Evolutionary conservation across 1,284 basidiomycete species (phyloP), one percentile per base, ranked within the genome.

Genomic region (Sphagnurus paluster): DNA sequence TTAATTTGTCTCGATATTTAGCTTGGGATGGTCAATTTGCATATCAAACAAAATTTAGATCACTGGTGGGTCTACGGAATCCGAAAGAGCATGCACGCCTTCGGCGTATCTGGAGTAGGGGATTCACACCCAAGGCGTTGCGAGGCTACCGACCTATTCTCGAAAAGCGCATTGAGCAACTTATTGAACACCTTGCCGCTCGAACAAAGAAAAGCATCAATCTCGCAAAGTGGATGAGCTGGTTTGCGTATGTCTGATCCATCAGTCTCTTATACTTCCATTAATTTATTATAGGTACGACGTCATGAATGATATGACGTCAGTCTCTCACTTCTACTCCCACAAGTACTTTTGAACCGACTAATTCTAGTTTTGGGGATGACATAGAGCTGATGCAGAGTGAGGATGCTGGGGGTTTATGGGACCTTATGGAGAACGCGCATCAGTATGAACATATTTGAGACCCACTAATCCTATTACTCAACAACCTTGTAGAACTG

Each of bases 71-170:
- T n/a, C 55, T 62, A 6, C 60, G 62, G 7, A 58, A 70, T 51
- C 48, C 62, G 17, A 58, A 57, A 23, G 62, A 65, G 21, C 74
- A 76, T 49, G 59, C 64, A 2, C 60, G 62, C 8, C 55, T 67
- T 25, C 68, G 74, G 19, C 64, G 63, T 44, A 64, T 65, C 5
- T 76, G 75, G 75, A 69, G 65, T 46, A 61, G 64, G 29, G 74
- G 65, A 5, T 71, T 75, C 51, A 67, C 60, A 40, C 58, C 62
- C 4, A 55, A 61, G 14, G 58, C 71, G 7, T 49, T 76, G 13
- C 68, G 59, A 48, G 68, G 66, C 21, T 75, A 74, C 44, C 59
- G 70, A 39, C 64, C 65, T 0, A 48, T 69, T 17, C 53, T 74
- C 40, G 48, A 55, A 19, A 48, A 49, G 23, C 60, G 70, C 14